A percentile compares a stretch with the other conserved stretches of the same genome.
These are phyloP conservation scores for Amaranthus cruentus DNA, from an alignment of 148 eudicot genomes.

Conservation along the genomic window DNA sequence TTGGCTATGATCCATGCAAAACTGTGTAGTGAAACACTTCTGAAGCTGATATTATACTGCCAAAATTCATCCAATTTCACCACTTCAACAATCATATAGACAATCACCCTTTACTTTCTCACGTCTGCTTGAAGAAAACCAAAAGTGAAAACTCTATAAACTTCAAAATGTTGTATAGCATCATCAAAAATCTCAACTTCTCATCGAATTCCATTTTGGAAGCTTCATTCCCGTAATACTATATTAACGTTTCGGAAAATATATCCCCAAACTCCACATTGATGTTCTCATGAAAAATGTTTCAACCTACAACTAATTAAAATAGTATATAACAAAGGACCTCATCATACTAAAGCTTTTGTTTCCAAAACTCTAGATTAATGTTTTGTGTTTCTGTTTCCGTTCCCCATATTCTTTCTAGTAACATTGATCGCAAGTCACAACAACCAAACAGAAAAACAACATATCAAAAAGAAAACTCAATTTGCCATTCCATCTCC, in stretches of 20 bases:
- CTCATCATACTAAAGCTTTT: too few species aligned
- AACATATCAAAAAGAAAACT: background rate
- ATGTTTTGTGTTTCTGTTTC: too few species aligned
- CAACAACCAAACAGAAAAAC: background rate
- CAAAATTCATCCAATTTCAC: background rate
- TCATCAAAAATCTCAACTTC: background rate
- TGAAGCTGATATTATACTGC: background rate
- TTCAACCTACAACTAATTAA: too few species aligned
- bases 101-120: background rate
- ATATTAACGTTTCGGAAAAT: too few species aligned
- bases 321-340: too few species aligned
- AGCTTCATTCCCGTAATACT: too few species aligned
- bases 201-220: too few species aligned
- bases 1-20: background rate
- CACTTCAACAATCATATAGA: background rate
- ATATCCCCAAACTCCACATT: too few species aligned
- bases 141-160: background rate
- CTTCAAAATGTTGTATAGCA: background rate
- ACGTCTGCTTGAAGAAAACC: background rate
- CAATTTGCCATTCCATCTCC: constrained; percentile 12
- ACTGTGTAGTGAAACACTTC: background rate
- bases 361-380: too few species aligned
- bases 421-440: background rate
- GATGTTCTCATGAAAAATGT: too few species aligned
- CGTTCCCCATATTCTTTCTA: too few species aligned